A percentile compares a stretch with the other conserved stretches of the same genome.
Conservation (phyloP, 2,329 filamentous ascomycete genomes). For the Aspergillus viridinutans region DNA sequence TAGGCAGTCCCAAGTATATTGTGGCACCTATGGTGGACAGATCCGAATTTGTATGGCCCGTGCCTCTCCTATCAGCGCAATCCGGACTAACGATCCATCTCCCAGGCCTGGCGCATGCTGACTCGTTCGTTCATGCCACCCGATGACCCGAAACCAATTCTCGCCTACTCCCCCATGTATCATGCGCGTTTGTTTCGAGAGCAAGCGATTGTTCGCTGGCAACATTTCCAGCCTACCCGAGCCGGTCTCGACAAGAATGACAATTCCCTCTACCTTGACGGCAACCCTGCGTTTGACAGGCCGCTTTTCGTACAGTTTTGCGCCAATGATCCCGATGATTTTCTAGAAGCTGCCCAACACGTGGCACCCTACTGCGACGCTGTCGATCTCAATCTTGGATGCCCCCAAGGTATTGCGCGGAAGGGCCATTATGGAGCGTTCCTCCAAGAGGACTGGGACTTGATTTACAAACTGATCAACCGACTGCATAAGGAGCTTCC, state of each 20-base stretch:
- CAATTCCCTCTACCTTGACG: conserved; percentile 65
- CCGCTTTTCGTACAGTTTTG: conserved; percentile 97
- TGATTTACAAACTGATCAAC: conserved; percentile 78
- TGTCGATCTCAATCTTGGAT: conserved; percentile 91
- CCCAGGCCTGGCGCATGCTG: conserved; percentile 90
- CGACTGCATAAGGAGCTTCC: conserved; percentile 73
- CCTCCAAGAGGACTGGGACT: conserved; percentile 83
- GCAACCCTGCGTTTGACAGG: conserved; percentile 76
- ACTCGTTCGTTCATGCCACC: conserved; percentile 84
- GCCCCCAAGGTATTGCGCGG: conserved; percentile 89
- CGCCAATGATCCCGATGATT: conserved; percentile 47
- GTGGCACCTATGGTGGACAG: conserved; percentile 98
- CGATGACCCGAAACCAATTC: conserved; percentile 59
- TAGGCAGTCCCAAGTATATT: conserved; percentile 85
- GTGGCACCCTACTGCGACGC: conserved; percentile 89
- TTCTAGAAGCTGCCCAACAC: conserved; percentile 63
- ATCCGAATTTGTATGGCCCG: conserved; percentile 77
- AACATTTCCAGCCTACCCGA: conserved; percentile 71
- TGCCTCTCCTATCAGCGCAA: not conserved
- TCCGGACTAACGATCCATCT: conserved; percentile 12
- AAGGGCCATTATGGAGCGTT: conserved; percentile 92
- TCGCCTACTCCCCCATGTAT: conserved; percentile 94
- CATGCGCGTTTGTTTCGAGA: conserved; percentile 86
- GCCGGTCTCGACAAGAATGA: conserved; percentile 25
- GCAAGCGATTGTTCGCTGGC: conserved; percentile 67